These are phyloP conservation scores for Coemansia biformis DNA, from an alignment of 192 early-diverging fungal species.

Conservation along the genomic window DNA sequence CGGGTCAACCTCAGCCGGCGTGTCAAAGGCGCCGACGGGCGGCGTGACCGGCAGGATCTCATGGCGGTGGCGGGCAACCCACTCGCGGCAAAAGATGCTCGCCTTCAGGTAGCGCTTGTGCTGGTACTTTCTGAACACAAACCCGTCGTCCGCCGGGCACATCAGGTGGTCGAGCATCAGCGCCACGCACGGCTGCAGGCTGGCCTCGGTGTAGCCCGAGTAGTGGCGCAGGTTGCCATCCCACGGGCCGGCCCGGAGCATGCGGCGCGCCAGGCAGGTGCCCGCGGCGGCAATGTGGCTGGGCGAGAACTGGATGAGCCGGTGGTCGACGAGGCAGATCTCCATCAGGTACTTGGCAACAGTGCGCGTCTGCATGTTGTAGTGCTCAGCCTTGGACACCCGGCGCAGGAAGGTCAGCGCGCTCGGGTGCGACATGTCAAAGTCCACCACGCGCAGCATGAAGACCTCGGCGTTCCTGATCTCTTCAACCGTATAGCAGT, in stretches of 20 bases:
- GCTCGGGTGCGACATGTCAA: conserved; percentile 80
- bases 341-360: conserved; percentile 97
- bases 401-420: conserved; percentile 92
- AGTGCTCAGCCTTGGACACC: conserved; percentile 80
- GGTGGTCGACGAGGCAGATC: conserved; percentile 80
- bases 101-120: conserved; percentile 75
- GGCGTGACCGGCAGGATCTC: conserved; percentile 18
- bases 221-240: conserved; percentile 69
- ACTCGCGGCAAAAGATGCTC: conserved; percentile 74
- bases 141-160: conserved; percentile 52
- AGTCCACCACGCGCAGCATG: conserved; percentile 80
- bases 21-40: conserved; percentile 19
- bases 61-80: conserved; percentile 56
- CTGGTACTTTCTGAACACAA: conserved; percentile 83
- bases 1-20: background rate
- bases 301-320: conserved; percentile 64
- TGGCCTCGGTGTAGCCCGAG: conserved; percentile 70
- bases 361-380: conserved; percentile 85
- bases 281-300: conserved; percentile 74
- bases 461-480: conserved; percentile 89
- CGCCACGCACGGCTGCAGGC: conserved; percentile 59
- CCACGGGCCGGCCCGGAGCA: conserved; percentile 74
- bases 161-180: conserved; percentile 70
- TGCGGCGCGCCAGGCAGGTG: conserved; percentile 73
- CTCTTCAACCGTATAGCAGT: conserved; percentile 73